phyloP scores from a whole-genome alignment of 208 protist genomes.

The Leishmania aethiopica region DNA sequence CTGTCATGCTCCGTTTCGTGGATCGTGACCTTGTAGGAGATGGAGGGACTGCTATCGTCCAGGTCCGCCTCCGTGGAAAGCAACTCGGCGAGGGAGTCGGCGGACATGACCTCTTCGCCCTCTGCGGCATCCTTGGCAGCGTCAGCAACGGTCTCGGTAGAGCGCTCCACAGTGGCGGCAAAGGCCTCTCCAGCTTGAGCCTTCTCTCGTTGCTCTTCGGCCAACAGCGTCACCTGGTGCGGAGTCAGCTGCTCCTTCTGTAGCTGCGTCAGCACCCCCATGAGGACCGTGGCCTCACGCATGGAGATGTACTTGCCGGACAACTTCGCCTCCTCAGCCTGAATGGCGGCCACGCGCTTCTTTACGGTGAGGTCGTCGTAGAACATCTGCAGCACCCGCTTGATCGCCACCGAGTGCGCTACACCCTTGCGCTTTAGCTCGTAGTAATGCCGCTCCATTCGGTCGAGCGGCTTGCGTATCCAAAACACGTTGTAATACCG shows the following conservation, averaged over 20 bases:
- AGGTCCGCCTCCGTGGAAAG: conserved; percentile 49
- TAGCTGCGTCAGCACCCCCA: conserved; percentile 81
- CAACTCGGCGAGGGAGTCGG: conserved; percentile 67
- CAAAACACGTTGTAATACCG: conserved; percentile 94
- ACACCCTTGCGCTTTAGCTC: conserved; percentile 73
- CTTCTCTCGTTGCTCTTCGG: conserved; percentile 53
- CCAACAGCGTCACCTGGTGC: conserved; percentile 76
- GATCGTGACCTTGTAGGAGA: conserved; percentile 51
- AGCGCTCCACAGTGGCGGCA: conserved; percentile 44
- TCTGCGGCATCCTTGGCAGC: conserved; percentile 11
- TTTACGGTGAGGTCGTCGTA: conserved; percentile 83
- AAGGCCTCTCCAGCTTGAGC: conserved; percentile 40
- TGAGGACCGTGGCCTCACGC: conserved; percentile 87
- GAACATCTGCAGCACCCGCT: conserved; percentile 75
- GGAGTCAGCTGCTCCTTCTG: conserved; percentile 88
- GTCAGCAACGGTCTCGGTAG: not conserved
- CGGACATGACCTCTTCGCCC: conserved; percentile 37
- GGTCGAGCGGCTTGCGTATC: conserved; percentile 91
- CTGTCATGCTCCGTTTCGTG: conserved; percentile 52
- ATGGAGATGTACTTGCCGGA: conserved; percentile 91
- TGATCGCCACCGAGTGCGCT: conserved; percentile 71
- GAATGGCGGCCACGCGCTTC: conserved; percentile 85
- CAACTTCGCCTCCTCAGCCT: conserved; percentile 91
- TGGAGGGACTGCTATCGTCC: conserved; percentile 3
- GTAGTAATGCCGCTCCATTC: conserved; percentile 92